phyloP scores from a whole-genome alignment of 345 rosid species.

The Isatis tinctoria region DNA sequence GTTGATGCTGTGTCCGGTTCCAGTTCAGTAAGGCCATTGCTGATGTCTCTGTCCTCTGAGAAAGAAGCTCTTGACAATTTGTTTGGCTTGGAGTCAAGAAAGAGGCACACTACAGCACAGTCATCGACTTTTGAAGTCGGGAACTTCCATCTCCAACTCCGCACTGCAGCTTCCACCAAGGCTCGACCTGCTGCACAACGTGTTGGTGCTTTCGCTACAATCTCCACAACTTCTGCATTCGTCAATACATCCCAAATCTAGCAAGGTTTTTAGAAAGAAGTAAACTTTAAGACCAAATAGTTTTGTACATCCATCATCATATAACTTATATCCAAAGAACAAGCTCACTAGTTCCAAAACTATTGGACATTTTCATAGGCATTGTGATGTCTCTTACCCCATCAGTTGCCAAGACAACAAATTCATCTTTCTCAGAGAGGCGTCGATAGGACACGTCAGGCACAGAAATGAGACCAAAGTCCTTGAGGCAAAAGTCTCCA shows the following conservation, averaged over 20 bases:
- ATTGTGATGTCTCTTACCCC: conserved; percentile 52
- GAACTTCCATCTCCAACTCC: conserved; percentile 85
- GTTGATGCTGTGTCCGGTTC: conserved; percentile 25
- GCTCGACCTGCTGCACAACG: conserved; percentile 73
- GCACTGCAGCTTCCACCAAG: conserved; percentile 77
- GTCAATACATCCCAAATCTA: conserved; percentile 97
- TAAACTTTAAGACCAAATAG: conserved; percentile 31
- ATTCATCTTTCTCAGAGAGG: conserved; percentile 75
- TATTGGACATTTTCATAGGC: neutral
- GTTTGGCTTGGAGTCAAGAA: conserved; percentile 47
- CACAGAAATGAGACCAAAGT: conserved; percentile 90
- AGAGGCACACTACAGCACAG: conserved; percentile 97
- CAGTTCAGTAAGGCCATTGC: neutral
- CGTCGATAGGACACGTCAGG: conserved; percentile 69
- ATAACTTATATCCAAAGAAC: neutral
- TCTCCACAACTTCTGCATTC: conserved; percentile 79
- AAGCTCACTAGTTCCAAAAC: neutral
- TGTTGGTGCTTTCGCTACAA: conserved; percentile 63
- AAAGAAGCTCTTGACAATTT: conserved; percentile 46
- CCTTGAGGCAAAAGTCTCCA: conserved; percentile 96
- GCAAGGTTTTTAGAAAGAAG: neutral
- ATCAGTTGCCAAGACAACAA: conserved; percentile 92
- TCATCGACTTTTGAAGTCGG: conserved; percentile 95
- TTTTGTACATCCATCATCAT: neutral
- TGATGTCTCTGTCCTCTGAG: conserved; percentile 14